A percentile compares a stretch with the other conserved stretches of the same genome.
Conservation (phyloP, 208 protist species). For the Acanthamoeba culbertsoni region DNA sequence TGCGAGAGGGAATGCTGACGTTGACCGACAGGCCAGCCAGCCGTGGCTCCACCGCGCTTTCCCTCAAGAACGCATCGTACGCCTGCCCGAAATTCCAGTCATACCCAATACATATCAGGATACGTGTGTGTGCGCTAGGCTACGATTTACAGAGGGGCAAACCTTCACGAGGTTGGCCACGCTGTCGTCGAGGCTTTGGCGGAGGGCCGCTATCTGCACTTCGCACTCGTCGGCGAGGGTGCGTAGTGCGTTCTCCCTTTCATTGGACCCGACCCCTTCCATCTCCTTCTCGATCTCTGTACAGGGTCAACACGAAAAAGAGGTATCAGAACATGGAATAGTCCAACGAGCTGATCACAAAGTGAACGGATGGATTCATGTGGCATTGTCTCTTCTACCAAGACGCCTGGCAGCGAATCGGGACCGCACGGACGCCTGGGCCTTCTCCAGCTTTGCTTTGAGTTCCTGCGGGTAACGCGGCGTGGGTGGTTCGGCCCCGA, state of each 20-base stretch:
- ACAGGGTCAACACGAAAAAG: too few relatives aligned
- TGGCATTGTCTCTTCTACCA: too few relatives aligned
- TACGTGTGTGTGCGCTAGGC: too few relatives aligned
- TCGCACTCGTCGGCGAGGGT: neutral
- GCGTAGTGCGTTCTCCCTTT: neutral
- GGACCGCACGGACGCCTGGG: neutral
- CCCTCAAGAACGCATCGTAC: neutral
- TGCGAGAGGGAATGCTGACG: neutral
- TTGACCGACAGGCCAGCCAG: neutral
- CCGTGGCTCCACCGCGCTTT: neutral
- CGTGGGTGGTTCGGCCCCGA: neutral
- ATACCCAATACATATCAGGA: too few relatives aligned
- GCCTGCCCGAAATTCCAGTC: too few relatives aligned
- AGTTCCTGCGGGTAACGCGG: neutral
- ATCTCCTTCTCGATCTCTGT: neutral
- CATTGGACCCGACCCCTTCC: neutral
- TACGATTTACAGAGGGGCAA: neutral
- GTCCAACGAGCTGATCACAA: too few relatives aligned
- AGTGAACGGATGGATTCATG: too few relatives aligned
- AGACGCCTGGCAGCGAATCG: neutral
- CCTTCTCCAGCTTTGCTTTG: conserved; percentile 31
- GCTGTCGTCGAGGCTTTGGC: neutral
- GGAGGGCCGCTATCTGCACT: neutral
- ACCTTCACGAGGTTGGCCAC: neutral
- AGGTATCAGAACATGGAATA: too few relatives aligned